Conservation (phyloP, 345 rosid species). For the Moringa oleifera region DNA sequence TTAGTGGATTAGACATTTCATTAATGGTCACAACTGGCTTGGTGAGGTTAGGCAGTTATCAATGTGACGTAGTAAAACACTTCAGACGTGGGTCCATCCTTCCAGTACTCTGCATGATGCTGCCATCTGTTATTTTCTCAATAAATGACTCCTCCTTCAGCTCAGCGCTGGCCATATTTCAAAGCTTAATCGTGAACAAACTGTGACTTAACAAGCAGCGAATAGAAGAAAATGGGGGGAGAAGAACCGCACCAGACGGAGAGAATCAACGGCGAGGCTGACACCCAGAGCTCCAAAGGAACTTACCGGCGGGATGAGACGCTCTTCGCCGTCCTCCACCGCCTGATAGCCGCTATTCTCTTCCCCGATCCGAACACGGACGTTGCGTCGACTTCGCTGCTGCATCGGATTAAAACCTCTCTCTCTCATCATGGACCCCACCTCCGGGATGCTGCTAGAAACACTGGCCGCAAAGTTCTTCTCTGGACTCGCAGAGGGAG, state of each 20-base stretch:
- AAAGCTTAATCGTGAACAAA: no score
- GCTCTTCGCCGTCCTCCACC: constrained; percentile 42
- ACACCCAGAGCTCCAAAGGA: background rate
- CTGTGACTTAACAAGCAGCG: no score
- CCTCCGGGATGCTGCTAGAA: constrained; percentile 48
- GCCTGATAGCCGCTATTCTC: constrained; percentile 39
- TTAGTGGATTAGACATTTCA: no score
- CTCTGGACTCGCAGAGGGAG: constrained; percentile 77
- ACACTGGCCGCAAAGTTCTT: constrained; percentile 41
- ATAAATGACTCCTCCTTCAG: no score
- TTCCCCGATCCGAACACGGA: constrained; percentile 34
- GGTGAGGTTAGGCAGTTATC: no score
- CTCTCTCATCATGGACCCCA: constrained; percentile 41
- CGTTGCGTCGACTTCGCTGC: constrained; percentile 33
- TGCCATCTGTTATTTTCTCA: no score
- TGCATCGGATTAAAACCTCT: constrained; percentile 46
- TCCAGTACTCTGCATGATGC: no score
- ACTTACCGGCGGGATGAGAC: constrained; percentile 13
- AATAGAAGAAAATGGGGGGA: constrained; percentile 20
- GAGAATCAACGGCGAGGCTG: constrained; percentile 19
- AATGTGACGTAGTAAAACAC: no score
- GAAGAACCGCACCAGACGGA: constrained; percentile 18
- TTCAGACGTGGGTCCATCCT: no score
- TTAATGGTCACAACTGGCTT: no score
- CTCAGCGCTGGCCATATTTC: no score